Evolutionary conservation across 371 early-diverging fungal species (phyloP), one percentile per base, ranked within the genome.

Genomic region (Phascolomyces articulosus): DNA sequence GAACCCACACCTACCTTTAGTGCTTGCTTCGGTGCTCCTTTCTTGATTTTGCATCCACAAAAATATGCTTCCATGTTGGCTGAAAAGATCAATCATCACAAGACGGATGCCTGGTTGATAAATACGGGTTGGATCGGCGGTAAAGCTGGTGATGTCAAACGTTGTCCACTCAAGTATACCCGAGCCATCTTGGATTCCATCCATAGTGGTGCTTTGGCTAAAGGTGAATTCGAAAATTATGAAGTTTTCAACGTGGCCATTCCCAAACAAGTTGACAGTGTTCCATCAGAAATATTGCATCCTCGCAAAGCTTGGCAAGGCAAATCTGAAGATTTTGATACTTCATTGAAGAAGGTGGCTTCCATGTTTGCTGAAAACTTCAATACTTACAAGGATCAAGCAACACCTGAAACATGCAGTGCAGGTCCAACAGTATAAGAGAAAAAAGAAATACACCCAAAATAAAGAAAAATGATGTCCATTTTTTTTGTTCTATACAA

Each of bases 121-220:
- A 98, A 98, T 91, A 98, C 98, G 49, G 98, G 98, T 56, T 98
- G 98, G 98, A 93, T 86, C 75, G 97, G 98, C 74, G 98, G 98
- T 56, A 86, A 89, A 20, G 96, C 94, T 77, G 95, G 95, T 66
- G 67, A 41, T 40, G 96, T 96, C 63, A 90, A 93, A 86, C 93
- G 98, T 55, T 95, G 96, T 71, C 83, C 96, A 47, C 92, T 98
- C 70, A 96, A 95, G 85, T 95, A 96, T 86, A 93, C 97, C 44
- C 94, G 98, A 63, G 96, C 96, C 57, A 96, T 98, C 77, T 88
- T 98, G 69, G 98, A 98, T 71, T 92, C 96, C 53, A 95, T 97
- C 82, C 96, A 96, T 85, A 85, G 79, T 40, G 96, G 96, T 47
- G 93, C 91, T 70, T 84, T 96, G 55, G 85, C 87, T 60, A 83